phyloP scores from a whole-genome alignment of 177 flowering plant genomes.

The Vitis hybrid region DNA sequence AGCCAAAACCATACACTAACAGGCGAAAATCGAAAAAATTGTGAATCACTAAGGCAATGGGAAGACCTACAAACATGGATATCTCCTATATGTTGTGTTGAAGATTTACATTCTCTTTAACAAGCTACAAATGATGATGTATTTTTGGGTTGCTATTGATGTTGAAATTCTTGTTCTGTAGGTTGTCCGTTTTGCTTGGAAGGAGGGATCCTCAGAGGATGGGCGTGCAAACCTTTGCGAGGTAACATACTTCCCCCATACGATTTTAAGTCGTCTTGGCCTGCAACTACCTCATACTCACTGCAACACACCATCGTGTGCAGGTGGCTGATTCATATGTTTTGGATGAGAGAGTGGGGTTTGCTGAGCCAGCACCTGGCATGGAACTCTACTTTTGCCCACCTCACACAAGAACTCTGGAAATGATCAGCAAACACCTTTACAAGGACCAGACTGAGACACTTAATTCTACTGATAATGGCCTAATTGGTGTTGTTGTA shows the following conservation, averaged over 20 bases:
- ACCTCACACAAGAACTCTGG: slow-evolving; percentile 45
- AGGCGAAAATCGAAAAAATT: too few relatives aligned
- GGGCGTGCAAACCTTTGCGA: slow-evolving; percentile 49
- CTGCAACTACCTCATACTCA: neutral
- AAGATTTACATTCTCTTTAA: too few relatives aligned
- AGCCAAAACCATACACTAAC: too few relatives aligned
- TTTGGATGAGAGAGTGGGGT: slow-evolving; percentile 80
- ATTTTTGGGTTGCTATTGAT: too few relatives aligned
- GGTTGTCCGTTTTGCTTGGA: slow-evolving; percentile 65
- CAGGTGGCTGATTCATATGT: slow-evolving; percentile 82
- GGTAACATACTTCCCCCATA: slow-evolving; percentile 31
- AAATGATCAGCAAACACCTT: slow-evolving; percentile 59
- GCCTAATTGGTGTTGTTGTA: slow-evolving; percentile 90
- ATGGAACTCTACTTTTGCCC: slow-evolving; percentile 89
- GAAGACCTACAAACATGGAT: too few relatives aligned
- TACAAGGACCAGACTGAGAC: slow-evolving; percentile 53
- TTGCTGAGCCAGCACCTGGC: slow-evolving; percentile 81
- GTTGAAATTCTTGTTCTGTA: slow-evolving; percentile 24
- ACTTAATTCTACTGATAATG: slow-evolving; percentile 55
- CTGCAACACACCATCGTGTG: neutral
- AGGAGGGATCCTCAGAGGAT: slow-evolving; percentile 54
- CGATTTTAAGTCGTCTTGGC: neutral
- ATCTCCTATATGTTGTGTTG: too few relatives aligned
- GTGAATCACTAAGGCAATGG: too few relatives aligned
- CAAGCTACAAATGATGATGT: too few relatives aligned